phyloP scores from a whole-genome alignment of 108 stramenopile genomes.

The Skeletonema costatum region DNA sequence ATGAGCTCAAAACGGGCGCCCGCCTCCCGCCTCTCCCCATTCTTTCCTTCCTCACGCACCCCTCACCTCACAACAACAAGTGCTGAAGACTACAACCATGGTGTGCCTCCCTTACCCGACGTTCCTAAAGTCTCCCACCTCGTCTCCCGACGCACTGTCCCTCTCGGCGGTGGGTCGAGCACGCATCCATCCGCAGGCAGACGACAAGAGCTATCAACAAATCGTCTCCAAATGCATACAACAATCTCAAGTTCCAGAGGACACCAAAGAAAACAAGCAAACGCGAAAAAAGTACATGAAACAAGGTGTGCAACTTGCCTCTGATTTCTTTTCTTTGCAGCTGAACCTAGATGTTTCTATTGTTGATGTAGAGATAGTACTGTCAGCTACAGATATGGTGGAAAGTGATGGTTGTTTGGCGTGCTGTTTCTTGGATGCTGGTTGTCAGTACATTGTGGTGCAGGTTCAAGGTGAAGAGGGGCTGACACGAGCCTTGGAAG shows the following conservation, averaged over 20 bases:
- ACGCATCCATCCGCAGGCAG: constrained; percentile 37
- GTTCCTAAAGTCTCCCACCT: constrained; percentile 51
- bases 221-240: constrained; percentile 61
- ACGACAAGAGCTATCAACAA: constrained; percentile 34
- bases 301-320: constrained; percentile 70
- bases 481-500: constrained; percentile 42
- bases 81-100: constrained; percentile 47
- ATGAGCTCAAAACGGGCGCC: no score
- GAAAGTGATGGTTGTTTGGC: constrained; percentile 75
- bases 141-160: constrained; percentile 16
- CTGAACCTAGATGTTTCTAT: constrained; percentile 74
- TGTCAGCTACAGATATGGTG: constrained; percentile 45
- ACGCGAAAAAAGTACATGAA: constrained; percentile 82
- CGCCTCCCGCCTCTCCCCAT: no score
- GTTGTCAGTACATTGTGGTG: constrained; percentile 44
- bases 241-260: constrained; percentile 37
- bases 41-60: no score
- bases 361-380: constrained; percentile 70
- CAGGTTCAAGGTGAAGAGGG: constrained; percentile 33
- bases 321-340: constrained; percentile 53
- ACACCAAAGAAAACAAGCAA: constrained; percentile 56
- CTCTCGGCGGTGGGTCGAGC: constrained; percentile 40
- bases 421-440: constrained; percentile 81
- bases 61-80: no score
- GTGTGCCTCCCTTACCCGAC: constrained; percentile 72